Evolutionary conservation across 2,329 filamentous ascomycete species (phyloP).

Genomic region (Aaosphaeria arxii): DNA sequence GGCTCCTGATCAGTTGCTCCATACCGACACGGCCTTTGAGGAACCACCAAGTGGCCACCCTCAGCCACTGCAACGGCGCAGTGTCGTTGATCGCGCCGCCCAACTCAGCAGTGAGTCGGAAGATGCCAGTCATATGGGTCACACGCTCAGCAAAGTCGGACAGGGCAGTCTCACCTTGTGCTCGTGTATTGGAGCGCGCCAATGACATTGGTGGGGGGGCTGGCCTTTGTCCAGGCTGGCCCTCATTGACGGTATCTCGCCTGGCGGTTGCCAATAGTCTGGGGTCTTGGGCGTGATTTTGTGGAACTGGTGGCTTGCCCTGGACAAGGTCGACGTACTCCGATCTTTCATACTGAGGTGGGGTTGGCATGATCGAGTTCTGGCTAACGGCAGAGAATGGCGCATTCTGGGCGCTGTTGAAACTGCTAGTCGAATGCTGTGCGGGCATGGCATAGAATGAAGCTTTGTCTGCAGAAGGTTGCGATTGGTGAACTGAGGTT

Average conservation of each 20-base stretch:
- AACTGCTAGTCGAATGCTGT: background rate
- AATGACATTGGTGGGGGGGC: conserved; percentile 14
- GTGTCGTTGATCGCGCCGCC: conserved; percentile 64
- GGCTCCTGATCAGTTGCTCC: conserved; percentile 67
- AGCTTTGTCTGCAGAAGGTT: conserved; percentile 8
- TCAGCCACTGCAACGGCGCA: conserved; percentile 64
- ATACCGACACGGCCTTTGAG: conserved; percentile 73
- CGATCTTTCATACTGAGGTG: conserved; percentile 18
- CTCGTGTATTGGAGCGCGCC: conserved; percentile 28
- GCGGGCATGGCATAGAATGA: conserved; percentile 10
- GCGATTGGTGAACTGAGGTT: conserved; percentile 2
- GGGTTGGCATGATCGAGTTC: conserved; percentile 17
- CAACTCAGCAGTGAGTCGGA: conserved; percentile 73
- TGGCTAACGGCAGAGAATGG: conserved; percentile 8
- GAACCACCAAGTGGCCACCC: conserved; percentile 86
- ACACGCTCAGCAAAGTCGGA: conserved; percentile 68
- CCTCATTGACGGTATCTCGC: conserved; percentile 6
- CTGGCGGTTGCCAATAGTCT: background rate
- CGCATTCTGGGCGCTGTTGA: background rate
- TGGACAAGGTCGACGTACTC: conserved; percentile 7
- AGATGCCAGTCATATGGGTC: conserved; percentile 71
- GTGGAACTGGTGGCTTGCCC: conserved; percentile 8
- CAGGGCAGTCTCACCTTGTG: conserved; percentile 51
- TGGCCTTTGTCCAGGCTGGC: conserved; percentile 9
- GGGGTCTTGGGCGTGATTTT: conserved; percentile 1